Conservation (phyloP, 352 stramenopile species). For the Phytophthora pisi region DNA sequence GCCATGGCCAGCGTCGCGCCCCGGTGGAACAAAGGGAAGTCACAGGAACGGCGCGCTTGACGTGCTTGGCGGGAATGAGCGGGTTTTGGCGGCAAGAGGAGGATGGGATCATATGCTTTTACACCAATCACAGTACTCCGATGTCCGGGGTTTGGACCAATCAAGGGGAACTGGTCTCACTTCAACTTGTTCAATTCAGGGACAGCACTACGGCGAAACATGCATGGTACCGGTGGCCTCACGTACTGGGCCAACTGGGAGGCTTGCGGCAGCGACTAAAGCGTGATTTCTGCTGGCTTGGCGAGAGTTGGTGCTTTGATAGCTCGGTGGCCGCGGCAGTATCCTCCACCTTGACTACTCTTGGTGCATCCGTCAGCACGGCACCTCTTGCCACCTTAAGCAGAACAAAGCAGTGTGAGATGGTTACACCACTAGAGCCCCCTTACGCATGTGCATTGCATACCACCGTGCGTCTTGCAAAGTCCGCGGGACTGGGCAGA, state of each 20-base stretch:
- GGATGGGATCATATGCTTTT: conserved; percentile 19
- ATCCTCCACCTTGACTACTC: conserved; percentile 71
- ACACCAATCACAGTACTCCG: conserved; percentile 22
- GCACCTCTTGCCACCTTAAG: conserved; percentile 72
- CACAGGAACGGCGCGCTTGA: background rate
- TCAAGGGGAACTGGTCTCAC: conserved; percentile 14
- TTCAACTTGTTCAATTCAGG: conserved; percentile 30
- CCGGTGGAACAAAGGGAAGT: conserved; percentile 23
- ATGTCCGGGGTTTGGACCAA: conserved; percentile 17
- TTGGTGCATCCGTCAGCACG: conserved; percentile 59
- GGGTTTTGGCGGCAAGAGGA: conserved; percentile 49
- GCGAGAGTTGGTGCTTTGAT: background rate
- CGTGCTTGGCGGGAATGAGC: conserved; percentile 32
- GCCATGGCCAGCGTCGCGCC: conserved; percentile 24
- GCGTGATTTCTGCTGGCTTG: background rate
- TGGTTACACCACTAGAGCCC: background rate
- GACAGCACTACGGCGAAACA: conserved; percentile 4
- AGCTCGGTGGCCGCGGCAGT: conserved; percentile 66
- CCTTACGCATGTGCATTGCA: background rate
- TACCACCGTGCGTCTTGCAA: conserved; percentile 89
- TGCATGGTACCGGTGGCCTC: conserved; percentile 1
- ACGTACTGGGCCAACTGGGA: background rate
- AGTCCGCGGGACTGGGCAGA: conserved; percentile 81
- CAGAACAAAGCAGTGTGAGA: conserved; percentile 6
- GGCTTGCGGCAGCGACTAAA: conserved; percentile 5